Conservation (phyloP, 805 yeast genomes). For the Suhomyces sp. region DNA sequence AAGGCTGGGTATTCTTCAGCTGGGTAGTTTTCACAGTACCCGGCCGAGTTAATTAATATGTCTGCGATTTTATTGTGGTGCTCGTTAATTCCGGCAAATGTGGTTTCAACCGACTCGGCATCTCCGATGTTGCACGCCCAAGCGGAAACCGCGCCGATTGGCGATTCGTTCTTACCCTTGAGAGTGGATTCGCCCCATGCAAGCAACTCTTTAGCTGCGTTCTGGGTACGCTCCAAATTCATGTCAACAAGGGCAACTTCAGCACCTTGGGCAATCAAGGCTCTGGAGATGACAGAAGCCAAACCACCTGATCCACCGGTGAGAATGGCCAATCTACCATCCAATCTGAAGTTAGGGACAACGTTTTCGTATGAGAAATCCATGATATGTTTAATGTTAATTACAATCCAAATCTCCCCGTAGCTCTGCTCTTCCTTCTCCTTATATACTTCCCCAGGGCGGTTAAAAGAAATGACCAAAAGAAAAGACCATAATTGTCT, state of each 20-base stretch:
- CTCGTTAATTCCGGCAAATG: conserved; percentile 51
- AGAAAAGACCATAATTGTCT: neutral
- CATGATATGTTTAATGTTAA: conserved; percentile 3
- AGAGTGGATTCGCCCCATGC: conserved; percentile 47
- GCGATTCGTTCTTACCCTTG: conserved; percentile 30
- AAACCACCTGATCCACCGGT: conserved; percentile 86
- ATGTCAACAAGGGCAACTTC: conserved; percentile 71
- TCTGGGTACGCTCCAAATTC: conserved; percentile 55
- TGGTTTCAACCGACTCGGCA: conserved; percentile 53
- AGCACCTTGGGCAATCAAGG: conserved; percentile 73
- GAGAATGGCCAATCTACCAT: conserved; percentile 66
- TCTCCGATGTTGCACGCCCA: conserved; percentile 77
- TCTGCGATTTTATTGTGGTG: conserved; percentile 63
- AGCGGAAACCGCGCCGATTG: conserved; percentile 47
- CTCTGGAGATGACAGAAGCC: conserved; percentile 61
- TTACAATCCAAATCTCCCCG: neutral
- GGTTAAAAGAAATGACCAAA: neutral
- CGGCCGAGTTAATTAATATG: conserved; percentile 75
- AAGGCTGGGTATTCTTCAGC: conserved; percentile 74
- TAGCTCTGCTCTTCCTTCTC: neutral
- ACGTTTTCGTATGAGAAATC: conserved; percentile 42
- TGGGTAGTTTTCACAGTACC: conserved; percentile 76
- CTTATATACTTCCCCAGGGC: neutral
- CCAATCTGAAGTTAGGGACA: conserved; percentile 64
- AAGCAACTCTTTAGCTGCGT: conserved; percentile 50